Evolutionary conservation across 1,139 yeast species (phyloP).

Genomic region (Lodderomyces orthopsilosis): DNA sequence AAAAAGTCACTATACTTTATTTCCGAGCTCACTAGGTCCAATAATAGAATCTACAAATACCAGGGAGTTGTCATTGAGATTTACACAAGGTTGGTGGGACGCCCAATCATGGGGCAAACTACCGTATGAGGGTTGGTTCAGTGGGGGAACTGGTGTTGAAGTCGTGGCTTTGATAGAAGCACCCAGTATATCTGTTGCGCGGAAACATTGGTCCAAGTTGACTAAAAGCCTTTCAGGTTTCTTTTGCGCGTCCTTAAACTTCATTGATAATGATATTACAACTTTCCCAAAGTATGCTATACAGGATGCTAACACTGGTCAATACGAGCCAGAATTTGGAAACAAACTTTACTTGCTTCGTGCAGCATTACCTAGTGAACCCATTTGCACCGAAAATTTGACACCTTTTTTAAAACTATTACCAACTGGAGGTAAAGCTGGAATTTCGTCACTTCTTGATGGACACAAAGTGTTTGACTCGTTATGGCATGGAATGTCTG

Average conservation of each 20-base stretch:
- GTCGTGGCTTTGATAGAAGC: conserved; percentile 86
- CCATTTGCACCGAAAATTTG: conserved; percentile 94
- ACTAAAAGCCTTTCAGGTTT: conserved; percentile 82
- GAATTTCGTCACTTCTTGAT: conserved; percentile 78
- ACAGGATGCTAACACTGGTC: conserved; percentile 1
- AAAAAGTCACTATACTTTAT: conserved; percentile 59
- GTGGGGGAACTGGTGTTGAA: conserved; percentile 97
- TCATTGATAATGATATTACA: conserved; percentile 77
- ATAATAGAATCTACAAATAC: conserved; percentile 65
- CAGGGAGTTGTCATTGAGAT: conserved; percentile 75
- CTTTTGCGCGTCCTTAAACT: conserved; percentile 93
- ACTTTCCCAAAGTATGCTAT: conserved; percentile 56
- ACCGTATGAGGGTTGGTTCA: conserved; percentile 65
- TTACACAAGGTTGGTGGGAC: conserved; percentile 97
- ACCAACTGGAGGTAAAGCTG: conserved; percentile 92
- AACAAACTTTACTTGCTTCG: conserved; percentile 58
- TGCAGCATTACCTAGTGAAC: conserved; percentile 93
- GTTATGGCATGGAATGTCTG: conserved; percentile 91
- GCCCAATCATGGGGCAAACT: conserved; percentile 82
- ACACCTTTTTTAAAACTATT: conserved; percentile 88
- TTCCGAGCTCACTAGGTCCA: conserved; percentile 83
- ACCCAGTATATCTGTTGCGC: conserved; percentile 50
- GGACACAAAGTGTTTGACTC: conserved; percentile 97
- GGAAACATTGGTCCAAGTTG: conserved; percentile 64
- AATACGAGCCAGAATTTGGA: conserved; percentile 19